Evolutionary conservation across 2,329 filamentous ascomycete species (phyloP), one percentile per base, ranked within the genome.

Genomic region (Huntiella omanensis): DNA sequence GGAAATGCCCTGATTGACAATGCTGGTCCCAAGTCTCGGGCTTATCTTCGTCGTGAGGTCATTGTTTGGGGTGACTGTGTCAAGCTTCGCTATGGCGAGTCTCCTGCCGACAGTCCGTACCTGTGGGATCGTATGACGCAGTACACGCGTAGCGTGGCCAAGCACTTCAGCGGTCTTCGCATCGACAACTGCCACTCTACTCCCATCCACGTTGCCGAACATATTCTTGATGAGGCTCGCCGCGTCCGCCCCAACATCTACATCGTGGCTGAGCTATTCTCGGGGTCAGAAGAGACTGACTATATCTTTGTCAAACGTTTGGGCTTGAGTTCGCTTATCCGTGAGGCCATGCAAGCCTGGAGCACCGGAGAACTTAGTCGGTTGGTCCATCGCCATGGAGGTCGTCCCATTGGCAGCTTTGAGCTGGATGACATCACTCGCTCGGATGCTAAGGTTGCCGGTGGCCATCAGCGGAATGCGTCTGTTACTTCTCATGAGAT

Each of bases 1-100:
- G 88, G 88, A 4, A 92, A 96, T 62, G 88, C 91, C 1, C 73
- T 96, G 62, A 72, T 84, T 38, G 91, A 98, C 64, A 91, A 96
- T 56, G 91, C 91, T 28, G 92, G 92, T 0, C 81, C 86, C 0
- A 69, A 83, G 40, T 94, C 88, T 6, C 78, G 80, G 47, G 86
- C 88, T n/a, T 98, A 98, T 57, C 71, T 98, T n/a, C 76, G 85
- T 45, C 76, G 91, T 54, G 86, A 98, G 61, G 85, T 98, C 50
- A 96, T 98, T 54, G 83, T 95, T 28, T 98, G 91, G 91, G 87
- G 88, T 11, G 91, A 98, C 59, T 98, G 92, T 59, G 91, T 96
- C 52, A 98, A 98, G 66, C 71, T 98, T 45, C 79, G 91, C 13
- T 98, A 96, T 57, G 91, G 91, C 33, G 70, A 67, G 19, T 70